Evolutionary conservation across 2,329 filamentous ascomycete species (phyloP).

Genomic region (Penicillium brasilianum): DNA sequence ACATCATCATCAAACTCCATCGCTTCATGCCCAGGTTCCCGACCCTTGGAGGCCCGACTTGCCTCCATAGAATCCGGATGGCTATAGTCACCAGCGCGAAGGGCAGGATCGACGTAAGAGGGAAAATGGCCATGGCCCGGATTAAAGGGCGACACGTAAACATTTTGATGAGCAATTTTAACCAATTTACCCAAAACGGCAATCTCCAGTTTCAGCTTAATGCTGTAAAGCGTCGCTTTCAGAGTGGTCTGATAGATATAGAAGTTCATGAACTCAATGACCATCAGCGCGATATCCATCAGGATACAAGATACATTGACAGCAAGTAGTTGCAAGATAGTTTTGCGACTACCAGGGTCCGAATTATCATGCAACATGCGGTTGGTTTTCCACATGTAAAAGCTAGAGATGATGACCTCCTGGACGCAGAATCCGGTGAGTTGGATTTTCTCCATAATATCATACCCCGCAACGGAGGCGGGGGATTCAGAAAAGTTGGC

Average conservation of each 20-base stretch:
- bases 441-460: constrained; percentile 45
- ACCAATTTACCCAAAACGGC: constrained; percentile 57
- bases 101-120: constrained; percentile 31
- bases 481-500: constrained; percentile 29
- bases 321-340: constrained; percentile 61
- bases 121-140: constrained; percentile 22
- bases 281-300: constrained; percentile 52
- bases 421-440: constrained; percentile 49
- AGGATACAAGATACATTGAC: constrained; percentile 54
- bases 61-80: constrained; percentile 19
- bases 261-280: constrained; percentile 47
- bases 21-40: constrained; percentile 21
- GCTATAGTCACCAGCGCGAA: constrained; percentile 22
- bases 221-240: constrained; percentile 42
- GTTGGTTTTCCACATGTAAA: constrained; percentile 59
- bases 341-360: constrained; percentile 34
- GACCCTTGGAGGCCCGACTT: constrained; percentile 24
- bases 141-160: constrained; percentile 27
- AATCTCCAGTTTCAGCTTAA: constrained; percentile 58
- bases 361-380: constrained; percentile 38
- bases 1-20: constrained; percentile 19
- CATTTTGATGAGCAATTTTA: constrained; percentile 36
- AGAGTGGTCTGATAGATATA: constrained; percentile 47
- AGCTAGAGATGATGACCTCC: constrained; percentile 50
- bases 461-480: constrained; percentile 29